These are phyloP conservation scores for Xylariales sp. DNA, from an alignment of 2,329 filamentous ascomycete species.

Conservation along the genomic window DNA sequence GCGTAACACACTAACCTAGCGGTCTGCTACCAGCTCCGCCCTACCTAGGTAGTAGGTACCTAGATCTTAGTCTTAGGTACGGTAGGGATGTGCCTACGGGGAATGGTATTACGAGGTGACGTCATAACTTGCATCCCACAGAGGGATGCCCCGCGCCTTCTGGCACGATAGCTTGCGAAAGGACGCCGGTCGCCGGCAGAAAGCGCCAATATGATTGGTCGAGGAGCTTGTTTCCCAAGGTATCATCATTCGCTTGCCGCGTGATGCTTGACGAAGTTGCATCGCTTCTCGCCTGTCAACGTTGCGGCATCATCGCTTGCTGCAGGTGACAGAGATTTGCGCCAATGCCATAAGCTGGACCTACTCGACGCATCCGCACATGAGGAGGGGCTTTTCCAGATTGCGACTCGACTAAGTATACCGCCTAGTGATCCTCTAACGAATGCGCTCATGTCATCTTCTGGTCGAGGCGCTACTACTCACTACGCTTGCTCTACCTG, in stretches of 20 bases:
- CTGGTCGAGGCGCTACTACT: slow-evolving; percentile 8
- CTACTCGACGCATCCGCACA: slow-evolving; percentile 1
- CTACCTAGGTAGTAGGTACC: too few relatives aligned
- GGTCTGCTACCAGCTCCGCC: too few relatives aligned
- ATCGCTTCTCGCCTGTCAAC: slow-evolving; percentile 18
- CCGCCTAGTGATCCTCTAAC: slow-evolving; percentile 8
- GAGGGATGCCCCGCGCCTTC: slow-evolving; percentile 21
- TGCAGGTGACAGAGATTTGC: slow-evolving; percentile 8
- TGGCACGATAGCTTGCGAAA: slow-evolving; percentile 9
- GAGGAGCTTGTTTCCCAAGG: not conserved
- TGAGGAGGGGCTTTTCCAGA: not conserved
- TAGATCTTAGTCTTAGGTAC: too few relatives aligned
- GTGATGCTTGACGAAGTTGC: slow-evolving; percentile 17
- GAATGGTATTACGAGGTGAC: slow-evolving; percentile 17
- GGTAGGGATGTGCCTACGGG: too few relatives aligned
- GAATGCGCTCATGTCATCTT: slow-evolving; percentile 11
- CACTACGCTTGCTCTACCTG: slow-evolving; percentile 13
- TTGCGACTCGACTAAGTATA: not conserved
- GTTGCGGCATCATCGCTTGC: slow-evolving; percentile 6
- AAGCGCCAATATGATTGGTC: slow-evolving; percentile 17
- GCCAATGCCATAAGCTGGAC: slow-evolving; percentile 2
- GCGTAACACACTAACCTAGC: too few relatives aligned
- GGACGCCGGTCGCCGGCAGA: slow-evolving; percentile 9
- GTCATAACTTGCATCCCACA: slow-evolving; percentile 25
- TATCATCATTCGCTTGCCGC: slow-evolving; percentile 19